phyloP scores from a whole-genome alignment of 768 basidiomycete genomes.

The Cystofilobasidium bisporidii region DNA sequence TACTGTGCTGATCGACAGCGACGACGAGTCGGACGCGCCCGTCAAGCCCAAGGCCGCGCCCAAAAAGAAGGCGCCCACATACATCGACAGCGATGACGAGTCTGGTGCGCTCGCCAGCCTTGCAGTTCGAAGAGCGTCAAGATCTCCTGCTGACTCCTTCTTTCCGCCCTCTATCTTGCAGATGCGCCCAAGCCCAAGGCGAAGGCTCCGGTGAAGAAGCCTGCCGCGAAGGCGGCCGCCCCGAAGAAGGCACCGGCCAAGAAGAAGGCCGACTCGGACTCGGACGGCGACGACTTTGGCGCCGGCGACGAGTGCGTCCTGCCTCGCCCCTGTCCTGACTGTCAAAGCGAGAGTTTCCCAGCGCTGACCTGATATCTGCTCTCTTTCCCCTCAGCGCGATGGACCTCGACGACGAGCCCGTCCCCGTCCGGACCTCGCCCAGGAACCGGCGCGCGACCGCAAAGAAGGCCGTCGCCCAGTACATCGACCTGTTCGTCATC shows the following conservation, averaged over 20 bases:
- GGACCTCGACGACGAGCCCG: conserved; percentile 8
- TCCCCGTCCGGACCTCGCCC: neutral
- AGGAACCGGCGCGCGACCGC: neutral
- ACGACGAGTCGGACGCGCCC: conserved; percentile 18
- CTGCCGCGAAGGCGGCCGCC: conserved; percentile 30
- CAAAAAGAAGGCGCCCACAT: conserved; percentile 10
- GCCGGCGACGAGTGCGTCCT: neutral
- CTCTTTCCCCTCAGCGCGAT: neutral
- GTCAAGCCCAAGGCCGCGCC: conserved; percentile 15
- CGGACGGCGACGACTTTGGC: conserved; percentile 1
- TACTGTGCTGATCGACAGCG: too few species aligned
- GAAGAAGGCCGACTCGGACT: conserved; percentile 4
- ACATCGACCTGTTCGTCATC: conserved; percentile 29
- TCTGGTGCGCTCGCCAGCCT: neutral
- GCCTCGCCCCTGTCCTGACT: neutral
- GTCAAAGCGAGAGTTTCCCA: conserved; percentile 38
- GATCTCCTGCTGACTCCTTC: neutral
- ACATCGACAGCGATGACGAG: neutral
- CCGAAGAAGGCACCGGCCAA: conserved; percentile 34
- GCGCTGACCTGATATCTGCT: conserved; percentile 30
- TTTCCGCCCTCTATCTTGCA: neutral
- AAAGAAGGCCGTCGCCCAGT: conserved; percentile 29
- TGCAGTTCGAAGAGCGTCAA: too few species aligned
- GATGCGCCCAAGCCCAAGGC: conserved; percentile 31
- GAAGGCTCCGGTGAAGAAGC: conserved; percentile 3